These are phyloP conservation scores for Crithidia fasciculata DNA, from an alignment of 208 protist species.

Conservation along the genomic window DNA sequence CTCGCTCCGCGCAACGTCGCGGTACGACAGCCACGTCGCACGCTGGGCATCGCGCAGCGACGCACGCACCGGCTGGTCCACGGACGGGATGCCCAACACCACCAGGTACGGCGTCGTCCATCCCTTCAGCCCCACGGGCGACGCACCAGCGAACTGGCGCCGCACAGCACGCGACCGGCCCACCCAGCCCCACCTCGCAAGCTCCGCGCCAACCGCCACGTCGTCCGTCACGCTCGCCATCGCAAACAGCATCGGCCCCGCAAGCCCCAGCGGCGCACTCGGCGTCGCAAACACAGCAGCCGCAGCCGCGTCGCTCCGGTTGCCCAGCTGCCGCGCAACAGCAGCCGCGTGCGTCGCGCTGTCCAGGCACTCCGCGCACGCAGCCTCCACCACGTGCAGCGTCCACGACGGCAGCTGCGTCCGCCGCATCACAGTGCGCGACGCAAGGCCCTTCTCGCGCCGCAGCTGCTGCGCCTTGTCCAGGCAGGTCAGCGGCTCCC, in stretches of 20 bases:
- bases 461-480: not conserved
- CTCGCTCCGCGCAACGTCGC: slow-evolving; percentile 5
- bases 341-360: slow-evolving; percentile 7
- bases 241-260: slow-evolving; percentile 23
- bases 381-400: not conserved
- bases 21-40: slow-evolving; percentile 1
- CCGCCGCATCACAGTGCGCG: not conserved
- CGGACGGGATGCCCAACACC: slow-evolving; percentile 17
- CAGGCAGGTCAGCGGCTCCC: not conserved
- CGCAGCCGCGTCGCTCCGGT: not conserved
- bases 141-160: slow-evolving; percentile 15
- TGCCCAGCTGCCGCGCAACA: slow-evolving; percentile 4
- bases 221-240: slow-evolving; percentile 33
- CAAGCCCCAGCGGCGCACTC: slow-evolving; percentile 10
- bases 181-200: slow-evolving; percentile 17
- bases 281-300: slow-evolving; percentile 11
- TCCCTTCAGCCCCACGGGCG: not conserved
- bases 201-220: slow-evolving; percentile 13
- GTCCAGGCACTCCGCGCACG: slow-evolving; percentile 7
- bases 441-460: not conserved
- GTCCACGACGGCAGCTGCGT: slow-evolving; percentile 11
- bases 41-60: slow-evolving; percentile 12
- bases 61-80: slow-evolving; percentile 5
- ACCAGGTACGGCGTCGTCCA: slow-evolving; percentile 17
- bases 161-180: slow-evolving; percentile 1